These are phyloP conservation scores for Cyberlindnera galapagoensis DNA, from an alignment of 805 yeast species.

Conservation along the genomic window DNA sequence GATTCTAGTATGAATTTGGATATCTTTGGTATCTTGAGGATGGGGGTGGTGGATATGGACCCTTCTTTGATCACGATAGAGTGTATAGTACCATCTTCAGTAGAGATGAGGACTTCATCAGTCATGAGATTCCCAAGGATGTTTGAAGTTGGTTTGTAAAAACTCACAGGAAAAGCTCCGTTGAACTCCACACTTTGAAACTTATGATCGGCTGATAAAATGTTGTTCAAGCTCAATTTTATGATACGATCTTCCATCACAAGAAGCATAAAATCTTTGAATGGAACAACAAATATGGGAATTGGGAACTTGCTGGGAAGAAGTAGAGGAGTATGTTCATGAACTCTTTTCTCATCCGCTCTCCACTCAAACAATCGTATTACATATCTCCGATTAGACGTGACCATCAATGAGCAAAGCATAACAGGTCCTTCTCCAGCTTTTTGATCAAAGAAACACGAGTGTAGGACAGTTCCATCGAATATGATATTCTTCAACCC, in stretches of 20 bases:
- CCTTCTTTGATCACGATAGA: slow-evolving; percentile 20
- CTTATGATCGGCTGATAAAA: slow-evolving; percentile 40
- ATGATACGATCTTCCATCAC: slow-evolving; percentile 29
- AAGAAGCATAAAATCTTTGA: slow-evolving; percentile 33
- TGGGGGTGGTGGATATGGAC: slow-evolving; percentile 22
- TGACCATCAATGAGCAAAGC: slow-evolving; percentile 31
- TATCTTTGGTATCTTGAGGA: slow-evolving; percentile 31
- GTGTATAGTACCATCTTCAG: slow-evolving; percentile 22
- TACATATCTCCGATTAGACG: slow-evolving; percentile 31
- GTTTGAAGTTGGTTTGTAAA: slow-evolving; percentile 24
- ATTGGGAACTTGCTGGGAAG: slow-evolving; percentile 33
- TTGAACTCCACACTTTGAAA: slow-evolving; percentile 23
- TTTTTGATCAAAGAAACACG: slow-evolving; percentile 34
- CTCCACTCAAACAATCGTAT: slow-evolving; percentile 37
- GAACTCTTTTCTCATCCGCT: slow-evolving; percentile 28
- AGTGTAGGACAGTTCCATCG: slow-evolving; percentile 34
- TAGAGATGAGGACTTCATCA: slow-evolving; percentile 19
- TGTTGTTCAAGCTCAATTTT: slow-evolving; percentile 36
- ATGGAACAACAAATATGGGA: slow-evolving; percentile 38
- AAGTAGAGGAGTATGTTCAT: slow-evolving; percentile 32
- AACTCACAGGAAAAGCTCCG: slow-evolving; percentile 35
- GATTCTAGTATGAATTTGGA: slow-evolving; percentile 21
- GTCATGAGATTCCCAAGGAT: slow-evolving; percentile 13
- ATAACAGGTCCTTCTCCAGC: slow-evolving; percentile 24
- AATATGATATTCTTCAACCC: slow-evolving; percentile 34